Percentiles rank a stretch among this genome's conserved stretches.
Evolutionary conservation across 768 basidiomycete genomes (phyloP).

Genomic region (Astraeus odoratus): DNA sequence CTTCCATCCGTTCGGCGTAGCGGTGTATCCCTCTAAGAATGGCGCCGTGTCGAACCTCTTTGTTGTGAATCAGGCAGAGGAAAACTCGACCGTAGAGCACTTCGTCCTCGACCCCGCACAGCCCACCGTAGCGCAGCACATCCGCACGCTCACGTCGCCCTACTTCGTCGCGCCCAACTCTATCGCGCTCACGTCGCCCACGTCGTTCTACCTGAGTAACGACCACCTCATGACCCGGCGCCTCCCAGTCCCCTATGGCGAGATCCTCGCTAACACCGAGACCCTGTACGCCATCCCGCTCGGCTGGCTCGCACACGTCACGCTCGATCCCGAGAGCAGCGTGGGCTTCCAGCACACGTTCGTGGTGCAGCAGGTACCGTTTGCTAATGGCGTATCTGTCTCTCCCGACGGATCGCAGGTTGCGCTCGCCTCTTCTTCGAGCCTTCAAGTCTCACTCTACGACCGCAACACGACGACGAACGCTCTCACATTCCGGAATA

Average conservation of each 20-base stretch:
- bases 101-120: constrained; percentile 45
- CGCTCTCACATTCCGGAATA: constrained; percentile 31
- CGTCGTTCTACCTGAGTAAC: constrained; percentile 66
- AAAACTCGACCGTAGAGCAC: constrained; percentile 59
- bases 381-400: constrained; percentile 64
- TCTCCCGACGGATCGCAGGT: constrained; percentile 43
- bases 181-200: constrained; percentile 55
- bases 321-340: constrained; percentile 32
- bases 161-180: constrained; percentile 62
- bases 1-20: constrained; percentile 70
- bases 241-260: constrained; percentile 41
- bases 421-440: constrained; percentile 51
- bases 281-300: constrained; percentile 50
- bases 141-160: constrained; percentile 54
- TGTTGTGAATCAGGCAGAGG: constrained; percentile 61
- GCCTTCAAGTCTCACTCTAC: constrained; percentile 45
- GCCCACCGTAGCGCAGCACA: constrained; percentile 41
- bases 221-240: constrained; percentile 67
- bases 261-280: constrained; percentile 48
- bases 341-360: constrained; percentile 31
- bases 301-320: constrained; percentile 52
- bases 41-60: constrained; percentile 52
- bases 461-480: constrained; percentile 40
- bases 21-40: constrained; percentile 43
- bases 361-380: constrained; percentile 45